Evolutionary conservation across 352 stramenopile genomes (phyloP), one percentile per base, ranked within the genome.

Genomic region (Globisporangium canariense): DNA sequence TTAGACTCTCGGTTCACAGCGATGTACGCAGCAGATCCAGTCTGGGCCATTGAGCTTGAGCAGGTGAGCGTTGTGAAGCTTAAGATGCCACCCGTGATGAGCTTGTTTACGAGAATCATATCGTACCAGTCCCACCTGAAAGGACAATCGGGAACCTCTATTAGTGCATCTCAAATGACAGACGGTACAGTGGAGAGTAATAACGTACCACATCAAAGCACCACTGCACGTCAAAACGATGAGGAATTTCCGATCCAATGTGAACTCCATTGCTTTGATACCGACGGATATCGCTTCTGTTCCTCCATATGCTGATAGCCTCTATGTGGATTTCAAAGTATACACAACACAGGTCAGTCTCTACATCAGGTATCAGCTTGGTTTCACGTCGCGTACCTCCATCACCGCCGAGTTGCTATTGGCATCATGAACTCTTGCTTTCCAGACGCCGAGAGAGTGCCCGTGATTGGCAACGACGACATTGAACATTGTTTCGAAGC

Each of bases 111-210:
- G 18, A 75, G 45, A 25, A 58, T 60, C 63, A 78, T 70, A 11
- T 65, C 66, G 30, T 65, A 57, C 73, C 70, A 82, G 28, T 77
- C 67, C 75, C 75, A 82, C 73, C 75, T 82, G 59, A 4, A 28
- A 18, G 38, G 4, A 40, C 32, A 68, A 20, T 20, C 40, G 36
- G 36, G 14, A 41, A 11, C 4, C 36, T 41, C 52, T 25, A 52
- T 60, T 11, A 47, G 38, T 32, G 18, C 47, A 46, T 50, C n/a
- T 16, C 13, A 47, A 40, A 5, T 20, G 49, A n/a, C 36, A 41
- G 9, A 49, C 20, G 11, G 1, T 52, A 41, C 30, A 18, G 7
- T 47, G 38, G 22, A 11, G 43, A 8, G 5, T 7, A 45, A 10
- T 25, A 58, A 50, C 58, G 20, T 67, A 79, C 73, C 73, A 79